A percentile compares a stretch with the other conserved stretches of the same genome.
These are phyloP conservation scores for Debaryomyces subglobosus DNA, from an alignment of 1,139 yeast species.

Conservation along the genomic window DNA sequence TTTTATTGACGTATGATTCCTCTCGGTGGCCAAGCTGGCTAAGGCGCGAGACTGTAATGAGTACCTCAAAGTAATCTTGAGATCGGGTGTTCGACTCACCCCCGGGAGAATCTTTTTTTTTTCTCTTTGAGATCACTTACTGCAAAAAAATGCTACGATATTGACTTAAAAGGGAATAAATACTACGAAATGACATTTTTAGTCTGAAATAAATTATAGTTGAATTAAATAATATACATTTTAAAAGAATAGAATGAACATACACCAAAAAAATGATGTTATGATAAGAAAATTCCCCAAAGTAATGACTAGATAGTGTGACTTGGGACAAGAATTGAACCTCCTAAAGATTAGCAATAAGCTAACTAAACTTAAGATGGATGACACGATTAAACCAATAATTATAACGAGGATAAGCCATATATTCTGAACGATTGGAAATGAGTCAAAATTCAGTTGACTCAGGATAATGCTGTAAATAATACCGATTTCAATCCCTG, in stretches of 20 bases:
- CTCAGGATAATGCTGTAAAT: conserved; percentile 36
- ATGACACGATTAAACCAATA: conserved; percentile 37
- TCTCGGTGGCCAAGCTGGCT: conserved; percentile 81
- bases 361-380: conserved; percentile 37
- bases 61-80: conserved; percentile 60
- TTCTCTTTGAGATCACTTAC: too few species aligned
- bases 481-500: conserved; percentile 50
- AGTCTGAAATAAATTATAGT: neutral
- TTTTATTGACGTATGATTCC: conserved; percentile 24
- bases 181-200: too few species aligned
- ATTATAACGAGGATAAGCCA: conserved; percentile 37
- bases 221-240: neutral
- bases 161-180: neutral
- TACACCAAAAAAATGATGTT: conserved; percentile 4
- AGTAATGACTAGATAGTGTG: conserved; percentile 18
- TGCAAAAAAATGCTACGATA: neutral
- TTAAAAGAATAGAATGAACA: conserved; percentile 3
- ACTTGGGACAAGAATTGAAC: conserved; percentile 28
- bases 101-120: conserved; percentile 63
- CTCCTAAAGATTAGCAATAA: conserved; percentile 35
- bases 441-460: conserved; percentile 25
- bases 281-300: neutral
- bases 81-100: conserved; percentile 88
- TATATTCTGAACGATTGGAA: conserved; percentile 34
- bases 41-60: conserved; percentile 82